phyloP scores from a whole-genome alignment of 1,139 yeast genomes.

The Tardiomyces digboiensis region DNA sequence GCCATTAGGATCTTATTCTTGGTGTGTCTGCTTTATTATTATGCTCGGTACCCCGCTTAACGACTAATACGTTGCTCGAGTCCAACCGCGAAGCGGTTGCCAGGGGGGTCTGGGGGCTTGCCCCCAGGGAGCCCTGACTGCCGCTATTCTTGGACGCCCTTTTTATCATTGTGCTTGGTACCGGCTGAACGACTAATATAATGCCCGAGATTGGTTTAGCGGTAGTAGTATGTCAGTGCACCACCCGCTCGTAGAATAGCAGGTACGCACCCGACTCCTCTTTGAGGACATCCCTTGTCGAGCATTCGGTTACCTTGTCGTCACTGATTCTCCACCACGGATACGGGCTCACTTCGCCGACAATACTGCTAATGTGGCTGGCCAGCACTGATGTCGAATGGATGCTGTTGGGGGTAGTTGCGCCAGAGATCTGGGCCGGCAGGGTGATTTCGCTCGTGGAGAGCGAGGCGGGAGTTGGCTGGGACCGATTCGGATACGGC shows the following conservation, averaged over 20 bases:
- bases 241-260: conserved; percentile 63
- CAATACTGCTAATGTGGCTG: background rate
- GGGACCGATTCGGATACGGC: conserved; percentile 1
- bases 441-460: background rate
- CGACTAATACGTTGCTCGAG: conserved; percentile 1
- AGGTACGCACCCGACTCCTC: conserved; percentile 74
- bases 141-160: too few species aligned
- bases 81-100: too few species aligned
- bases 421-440: background rate
- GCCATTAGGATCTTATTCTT: too few species aligned
- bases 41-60: conserved; percentile 1
- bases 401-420: conserved; percentile 2
- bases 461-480: background rate
- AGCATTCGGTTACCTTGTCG: conserved; percentile 53
- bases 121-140: too few species aligned
- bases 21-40: background rate
- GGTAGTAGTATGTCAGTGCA: too few species aligned
- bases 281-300: conserved; percentile 47
- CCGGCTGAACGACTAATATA: too few species aligned
- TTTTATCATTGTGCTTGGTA: too few species aligned
- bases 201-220: too few species aligned
- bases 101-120: too few species aligned
- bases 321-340: conserved; percentile 82
- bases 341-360: conserved; percentile 1
- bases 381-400: background rate